Evolutionary conservation across 1,139 yeast species (phyloP), one percentile per base, ranked within the genome.

Genomic region (Trichomonascaceae sp.): DNA sequence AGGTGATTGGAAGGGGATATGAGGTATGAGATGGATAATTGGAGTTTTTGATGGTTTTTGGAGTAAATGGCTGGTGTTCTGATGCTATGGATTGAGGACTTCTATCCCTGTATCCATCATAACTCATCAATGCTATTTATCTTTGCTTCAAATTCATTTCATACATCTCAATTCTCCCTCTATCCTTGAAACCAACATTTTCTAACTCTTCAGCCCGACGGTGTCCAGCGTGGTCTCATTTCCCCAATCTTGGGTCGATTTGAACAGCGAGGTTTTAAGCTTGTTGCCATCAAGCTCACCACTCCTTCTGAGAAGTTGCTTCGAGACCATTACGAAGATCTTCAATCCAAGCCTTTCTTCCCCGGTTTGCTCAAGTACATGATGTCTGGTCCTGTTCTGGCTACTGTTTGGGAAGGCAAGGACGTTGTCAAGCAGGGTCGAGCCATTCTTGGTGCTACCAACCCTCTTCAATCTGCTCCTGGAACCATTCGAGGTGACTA

Each of bases 361-460:
- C 96, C 98, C 74, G 74, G 76, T 63, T 82, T 93, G 77, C 82
- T 89, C 73, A 81, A 90, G 67, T 91, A 91, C 90, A 93, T 95
- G 99, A 81, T 82, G 74, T 89, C 97, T 63, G 99, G 99, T 68
- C 99, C 99, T 74, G 88, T 95, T 67, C 83, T 93, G 70, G 99
- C 99, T 68, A 95, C 96, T 74, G 98, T 91, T 69, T 95, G 99
- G 99, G 98, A 95, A 79, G 99, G 99, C 78, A 93, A 91, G 83
- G 97, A 93, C 73, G 99, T 85, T 74, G 99, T 95, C 76, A 90
- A 90, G 82, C 96, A 88, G 77, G 99, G 99, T 75, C 88, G 99
- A 81, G 85, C 82, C 70, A 85, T 95, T 74, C 84, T 95, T 71
- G 99, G 99, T 79, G 98, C 99, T 67, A 95, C 99, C 79, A 91